Evolutionary conservation across 495 filamentous ascomycete genomes (phyloP).

Genomic region (Hyaloscypha hepaticicola): DNA sequence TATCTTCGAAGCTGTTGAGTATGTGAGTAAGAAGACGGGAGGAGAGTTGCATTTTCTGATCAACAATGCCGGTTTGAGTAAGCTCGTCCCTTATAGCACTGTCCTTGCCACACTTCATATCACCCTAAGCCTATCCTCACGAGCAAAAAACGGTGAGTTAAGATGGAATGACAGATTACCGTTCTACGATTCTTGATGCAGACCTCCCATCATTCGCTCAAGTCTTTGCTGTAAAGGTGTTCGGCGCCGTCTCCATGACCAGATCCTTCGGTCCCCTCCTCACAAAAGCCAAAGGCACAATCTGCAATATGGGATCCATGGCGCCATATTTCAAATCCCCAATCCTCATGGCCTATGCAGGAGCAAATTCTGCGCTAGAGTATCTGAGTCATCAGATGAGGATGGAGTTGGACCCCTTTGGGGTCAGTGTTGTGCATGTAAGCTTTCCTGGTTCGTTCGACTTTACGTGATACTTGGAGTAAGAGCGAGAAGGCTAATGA

Average conservation of each 20-base stretch:
- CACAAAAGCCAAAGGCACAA: not conserved
- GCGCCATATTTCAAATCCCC: too few species aligned
- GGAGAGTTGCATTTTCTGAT: slow-evolving; percentile 46
- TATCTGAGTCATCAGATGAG: not conserved
- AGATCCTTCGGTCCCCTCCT: not conserved
- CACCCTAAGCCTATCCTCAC: not conserved
- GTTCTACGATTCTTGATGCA: not conserved
- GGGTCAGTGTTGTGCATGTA: not conserved
- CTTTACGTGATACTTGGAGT: too few species aligned
- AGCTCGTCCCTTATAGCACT: not conserved
- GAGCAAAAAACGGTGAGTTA: not conserved
- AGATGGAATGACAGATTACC: too few species aligned
- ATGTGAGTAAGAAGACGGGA: slow-evolving; percentile 21
- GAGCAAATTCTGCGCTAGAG: not conserved
- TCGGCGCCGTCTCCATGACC: not conserved
- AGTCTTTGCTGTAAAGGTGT: not conserved
- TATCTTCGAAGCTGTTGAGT: slow-evolving; percentile 35
- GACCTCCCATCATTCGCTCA: not conserved
- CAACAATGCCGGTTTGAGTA: slow-evolving; percentile 45
- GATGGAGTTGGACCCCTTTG: not conserved
- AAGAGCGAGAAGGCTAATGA: too few species aligned
- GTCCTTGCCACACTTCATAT: not conserved
- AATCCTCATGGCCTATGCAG: not conserved
- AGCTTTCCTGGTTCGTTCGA: not conserved
- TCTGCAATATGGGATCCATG: not conserved